Base-by-base conservation (phyloP, 1,139 yeast genomes). In the Geotrichum bryndzae region DNA sequence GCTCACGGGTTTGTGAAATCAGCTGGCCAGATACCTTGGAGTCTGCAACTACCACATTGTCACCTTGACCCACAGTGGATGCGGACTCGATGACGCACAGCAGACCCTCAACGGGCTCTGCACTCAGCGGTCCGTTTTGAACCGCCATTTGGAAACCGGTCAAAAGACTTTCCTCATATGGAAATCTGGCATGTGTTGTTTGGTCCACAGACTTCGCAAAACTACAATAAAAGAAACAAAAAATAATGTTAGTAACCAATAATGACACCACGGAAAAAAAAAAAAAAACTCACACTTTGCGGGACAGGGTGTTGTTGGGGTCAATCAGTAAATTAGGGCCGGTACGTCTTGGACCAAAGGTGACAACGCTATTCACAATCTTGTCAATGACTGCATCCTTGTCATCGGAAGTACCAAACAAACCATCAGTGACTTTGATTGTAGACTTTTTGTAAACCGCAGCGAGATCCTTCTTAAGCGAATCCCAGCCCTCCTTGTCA, bases 141-240 rank as follows among this genome's bases (percentile, higher is more conserved):
- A 85, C 83, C 1, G 97, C 90, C 58, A 91, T 76, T 70, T 90
- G 96, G 74, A 91, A 92, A 0, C 97, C 99, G 67, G 89, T 87
- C 56, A 88, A 72, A 5, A 94, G 75, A 68, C 87, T 84, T 61
- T 86, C 86, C 66, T 86, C 90, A 70, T 79, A 86, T 58, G 79
- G 83, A 56, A 64, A 61, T 15, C 59, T 25, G 3, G 15, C 51
- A 22, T 27, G 29, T 25, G 51, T 6, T 27, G 23, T n/a, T 6
- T 38, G 27, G 3, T 51, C 15, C 22, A 29, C 57, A 51, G 53
- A 15, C 11, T 51, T 23, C 7, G 51, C 13, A 33, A 58, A 53
- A 15, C 56, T 57, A 52, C 11, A n/a, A 35, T 51, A 51, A 27
- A 53, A 54, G n/a, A 51, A 45, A 25, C 15, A 22, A 41, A 38